Base-by-base conservation (phyloP, 164 flowering plant genomes). In the Platanus orientalis region DNA sequence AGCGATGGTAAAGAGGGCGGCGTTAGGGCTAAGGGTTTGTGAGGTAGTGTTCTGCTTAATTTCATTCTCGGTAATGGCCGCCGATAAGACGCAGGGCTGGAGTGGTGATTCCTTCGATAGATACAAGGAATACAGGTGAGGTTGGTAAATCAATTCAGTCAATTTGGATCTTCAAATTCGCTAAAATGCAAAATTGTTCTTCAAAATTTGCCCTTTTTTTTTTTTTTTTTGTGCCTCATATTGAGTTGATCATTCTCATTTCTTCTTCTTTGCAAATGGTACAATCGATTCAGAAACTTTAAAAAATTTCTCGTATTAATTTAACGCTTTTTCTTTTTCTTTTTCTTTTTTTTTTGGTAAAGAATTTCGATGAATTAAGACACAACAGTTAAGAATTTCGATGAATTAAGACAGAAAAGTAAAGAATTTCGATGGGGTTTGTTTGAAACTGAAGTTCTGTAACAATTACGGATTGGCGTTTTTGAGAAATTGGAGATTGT, bases 61-160 rank as follows among this genome's bases (percentile, higher is more conserved):
- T 62, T 86, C 97, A 2, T 90, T 95, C 65, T 83, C 97, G 17
- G 94, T 90, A 32, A 89, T 95, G 97, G 97, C 94, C 4, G 84
- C 96, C 4, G 92, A 95, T 72, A 85, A 72, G 70, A 89, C 96
- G 17, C 84, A 76, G 55, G 99, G 99, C 0, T 95, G 99, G 99
- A 81, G 81, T 39, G 99, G 97, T 6, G 99, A 95, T 70, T 95
- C 99, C 24, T 95, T 81, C 66, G 83, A 89, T 67, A 88, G 99
- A 30, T 92, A 95, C 73, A 88, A 75, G 67, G 99, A 89, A 57
- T 95, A 89, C 84, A 84, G 97, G 99, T 86, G 14, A 34, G 11
- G 17, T 51, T 42, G 25, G 24, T 32, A 30, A 25, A 23, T 53
- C 42, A 55, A 20, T 44, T 42, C 13, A 53, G 28, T n/a, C 29